Evolutionary conservation across 768 basidiomycete genomes (phyloP).

Genomic region (Boletus sensibilis): DNA sequence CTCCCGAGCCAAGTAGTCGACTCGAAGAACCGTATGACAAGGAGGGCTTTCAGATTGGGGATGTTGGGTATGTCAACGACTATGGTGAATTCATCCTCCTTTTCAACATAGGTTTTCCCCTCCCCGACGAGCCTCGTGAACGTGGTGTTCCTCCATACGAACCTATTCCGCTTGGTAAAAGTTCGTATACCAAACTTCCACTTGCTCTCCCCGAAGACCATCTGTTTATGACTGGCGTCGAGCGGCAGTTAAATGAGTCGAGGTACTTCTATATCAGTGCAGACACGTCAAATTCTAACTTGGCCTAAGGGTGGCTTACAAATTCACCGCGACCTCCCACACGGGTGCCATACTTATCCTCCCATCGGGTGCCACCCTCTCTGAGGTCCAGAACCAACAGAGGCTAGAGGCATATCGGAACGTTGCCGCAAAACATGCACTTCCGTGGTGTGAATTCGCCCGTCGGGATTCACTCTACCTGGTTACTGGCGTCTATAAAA

Average conservation of each 20-base stretch:
- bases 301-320: background rate
- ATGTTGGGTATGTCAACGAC: conserved; percentile 33
- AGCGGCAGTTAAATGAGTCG: background rate
- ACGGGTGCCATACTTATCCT: conserved; percentile 5
- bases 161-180: background rate
- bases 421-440: background rate
- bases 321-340: background rate
- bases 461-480: conserved; percentile 1
- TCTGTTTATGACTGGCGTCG: background rate
- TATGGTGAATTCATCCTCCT: conserved; percentile 31
- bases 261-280: background rate
- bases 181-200: background rate
- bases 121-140: conserved; percentile 13
- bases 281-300: background rate
- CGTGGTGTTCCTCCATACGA: background rate
- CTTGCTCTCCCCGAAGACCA: too few relatives aligned
- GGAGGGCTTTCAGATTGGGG: conserved; percentile 33
- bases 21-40: conserved; percentile 13
- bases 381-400: background rate
- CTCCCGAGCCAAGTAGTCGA: conserved; percentile 22
- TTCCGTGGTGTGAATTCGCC: background rate
- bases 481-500: conserved; percentile 4
- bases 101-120: conserved; percentile 31
- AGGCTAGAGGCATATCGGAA: background rate
- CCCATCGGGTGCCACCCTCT: background rate